Percentiles rank a stretch among this genome's conserved stretches.
These are phyloP conservation scores for Gnetum montanum DNA, from an alignment of 75 land plant genomes.

Conservation along the genomic window DNA sequence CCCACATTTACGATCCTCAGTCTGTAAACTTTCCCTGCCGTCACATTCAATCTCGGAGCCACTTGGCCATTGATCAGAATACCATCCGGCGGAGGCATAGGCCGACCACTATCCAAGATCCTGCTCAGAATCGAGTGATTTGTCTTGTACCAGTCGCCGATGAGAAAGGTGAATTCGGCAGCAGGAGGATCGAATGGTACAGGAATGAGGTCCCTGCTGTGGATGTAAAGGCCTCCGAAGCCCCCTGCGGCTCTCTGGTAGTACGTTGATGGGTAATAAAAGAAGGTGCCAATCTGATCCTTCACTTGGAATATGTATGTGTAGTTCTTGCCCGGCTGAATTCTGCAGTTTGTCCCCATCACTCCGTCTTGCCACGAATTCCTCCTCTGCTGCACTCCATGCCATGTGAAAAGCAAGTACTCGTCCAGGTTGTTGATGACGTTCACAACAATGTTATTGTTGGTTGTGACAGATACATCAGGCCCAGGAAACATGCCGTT, in stretches of 20 bases:
- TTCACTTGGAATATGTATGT: conserved; percentile 74
- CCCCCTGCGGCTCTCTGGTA: conserved; percentile 83
- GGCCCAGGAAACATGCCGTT: conserved; percentile 97
- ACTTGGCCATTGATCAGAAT: conserved; percentile 37
- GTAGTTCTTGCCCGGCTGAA: conserved; percentile 60
- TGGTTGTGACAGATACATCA: conserved; percentile 49
- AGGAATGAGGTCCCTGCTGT: conserved; percentile 53
- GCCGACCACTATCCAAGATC: conserved; percentile 14
- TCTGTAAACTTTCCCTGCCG: too few relatives aligned
- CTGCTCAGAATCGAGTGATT: conserved; percentile 22
- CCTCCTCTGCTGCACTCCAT: conserved; percentile 72
- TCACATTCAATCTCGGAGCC: too few relatives aligned
- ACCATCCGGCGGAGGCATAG: conserved; percentile 24
- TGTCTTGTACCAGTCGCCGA: conserved; percentile 84
- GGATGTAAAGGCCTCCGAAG: conserved; percentile 59
- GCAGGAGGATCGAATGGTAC: conserved; percentile 69
- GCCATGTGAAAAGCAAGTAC: conserved; percentile 66
- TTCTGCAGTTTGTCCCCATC: conserved; percentile 83
- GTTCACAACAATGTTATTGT: conserved; percentile 61
- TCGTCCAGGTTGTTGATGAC: conserved; percentile 56
- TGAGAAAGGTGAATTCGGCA: conserved; percentile 56
- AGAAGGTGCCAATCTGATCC: conserved; percentile 86
- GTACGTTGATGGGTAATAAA: conserved; percentile 63
- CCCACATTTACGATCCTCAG: too few relatives aligned
- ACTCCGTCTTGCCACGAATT: conserved; percentile 96